Evolutionary conservation across 352 stramenopile species (phyloP).

Genomic region (Phytophthora fragariaefolia): DNA sequence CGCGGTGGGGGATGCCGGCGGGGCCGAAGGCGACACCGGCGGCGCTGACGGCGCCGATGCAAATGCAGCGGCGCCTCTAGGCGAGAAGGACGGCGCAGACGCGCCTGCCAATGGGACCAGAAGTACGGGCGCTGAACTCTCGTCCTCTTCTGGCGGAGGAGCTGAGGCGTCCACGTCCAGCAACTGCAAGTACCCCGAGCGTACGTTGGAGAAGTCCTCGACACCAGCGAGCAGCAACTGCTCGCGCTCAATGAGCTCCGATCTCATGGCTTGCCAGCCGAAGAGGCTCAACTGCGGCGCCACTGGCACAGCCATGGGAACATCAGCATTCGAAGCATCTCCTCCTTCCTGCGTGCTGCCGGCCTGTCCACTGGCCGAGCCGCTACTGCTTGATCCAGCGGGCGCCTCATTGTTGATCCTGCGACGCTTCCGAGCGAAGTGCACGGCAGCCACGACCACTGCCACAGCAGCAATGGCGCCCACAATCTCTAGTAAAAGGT

Average conservation of each 20-base stretch:
- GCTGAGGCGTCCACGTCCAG: conserved; percentile 52
- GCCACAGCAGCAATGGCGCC: conserved; percentile 44
- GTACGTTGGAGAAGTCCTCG: conserved; percentile 53
- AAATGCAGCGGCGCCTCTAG: conserved; percentile 11
- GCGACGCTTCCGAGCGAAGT: conserved; percentile 32
- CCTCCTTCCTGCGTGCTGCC: conserved; percentile 14
- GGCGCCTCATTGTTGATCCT: neutral
- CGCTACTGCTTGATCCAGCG: conserved; percentile 13
- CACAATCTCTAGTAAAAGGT: conserved; percentile 35
- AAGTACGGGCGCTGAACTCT: conserved; percentile 40
- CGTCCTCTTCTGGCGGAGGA: conserved; percentile 37
- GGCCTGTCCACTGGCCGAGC: conserved; percentile 2
- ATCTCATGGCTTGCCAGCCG: conserved; percentile 58
- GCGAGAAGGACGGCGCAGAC: conserved; percentile 45
- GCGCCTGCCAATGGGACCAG: conserved; percentile 41
- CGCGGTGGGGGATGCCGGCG: conserved; percentile 19
- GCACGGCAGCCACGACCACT: conserved; percentile 37
- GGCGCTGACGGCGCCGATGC: conserved; percentile 26
- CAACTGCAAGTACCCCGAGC: conserved; percentile 58
- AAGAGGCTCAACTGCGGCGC: conserved; percentile 50
- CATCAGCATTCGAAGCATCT: conserved; percentile 11
- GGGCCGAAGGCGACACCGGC: conserved; percentile 23
- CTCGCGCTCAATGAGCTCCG: conserved; percentile 55
- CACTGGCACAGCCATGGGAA: conserved; percentile 19
- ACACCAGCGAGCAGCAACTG: conserved; percentile 48